Evolutionary conservation across 192 early-diverging fungal species (phyloP).

Genomic region (Rhizophlyctis rosea): DNA sequence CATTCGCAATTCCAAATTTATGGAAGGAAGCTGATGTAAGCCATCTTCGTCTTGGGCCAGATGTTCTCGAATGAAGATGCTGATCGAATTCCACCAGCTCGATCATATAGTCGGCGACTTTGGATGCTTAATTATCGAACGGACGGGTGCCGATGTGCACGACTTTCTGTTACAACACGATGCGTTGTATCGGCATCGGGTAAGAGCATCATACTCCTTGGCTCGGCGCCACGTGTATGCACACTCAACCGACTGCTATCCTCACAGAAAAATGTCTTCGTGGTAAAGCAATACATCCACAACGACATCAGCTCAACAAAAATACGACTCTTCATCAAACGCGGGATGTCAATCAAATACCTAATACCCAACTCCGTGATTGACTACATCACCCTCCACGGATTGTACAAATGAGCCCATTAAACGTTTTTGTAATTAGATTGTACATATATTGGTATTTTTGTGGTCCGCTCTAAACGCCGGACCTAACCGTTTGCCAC

Average conservation of each 20-base stretch:
- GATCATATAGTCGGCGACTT: constrained; percentile 85
- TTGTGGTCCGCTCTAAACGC: too few relatives aligned
- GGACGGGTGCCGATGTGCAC: constrained; percentile 90
- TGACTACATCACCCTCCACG: constrained; percentile 78
- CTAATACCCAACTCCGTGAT: constrained; percentile 89
- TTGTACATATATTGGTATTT: too few relatives aligned
- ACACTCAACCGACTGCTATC: constrained; percentile 3
- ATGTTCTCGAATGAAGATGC: constrained; percentile 13
- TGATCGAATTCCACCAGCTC: constrained; percentile 47
- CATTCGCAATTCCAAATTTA: constrained; percentile 85
- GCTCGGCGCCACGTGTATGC: constrained; percentile 8
- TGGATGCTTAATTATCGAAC: constrained; percentile 94
- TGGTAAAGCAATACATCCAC: constrained; percentile 94
- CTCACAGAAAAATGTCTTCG: constrained; percentile 77
- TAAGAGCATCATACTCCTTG: constrained; percentile 23
- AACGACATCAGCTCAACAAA: constrained; percentile 98
- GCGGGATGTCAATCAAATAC: constrained; percentile 93
- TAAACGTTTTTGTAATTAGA: neutral
- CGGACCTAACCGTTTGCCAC: too few relatives aligned
- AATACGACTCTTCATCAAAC: constrained; percentile 90
- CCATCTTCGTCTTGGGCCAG: constrained; percentile 5
- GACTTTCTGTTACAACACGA: constrained; percentile 91
- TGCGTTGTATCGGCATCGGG: constrained; percentile 81
- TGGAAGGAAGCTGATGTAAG: constrained; percentile 87
- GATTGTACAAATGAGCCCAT: constrained; percentile 53